Evolutionary conservation across 2,329 filamentous ascomycete genomes (phyloP).

Genomic region (Hymenoscyphus repandus): DNA sequence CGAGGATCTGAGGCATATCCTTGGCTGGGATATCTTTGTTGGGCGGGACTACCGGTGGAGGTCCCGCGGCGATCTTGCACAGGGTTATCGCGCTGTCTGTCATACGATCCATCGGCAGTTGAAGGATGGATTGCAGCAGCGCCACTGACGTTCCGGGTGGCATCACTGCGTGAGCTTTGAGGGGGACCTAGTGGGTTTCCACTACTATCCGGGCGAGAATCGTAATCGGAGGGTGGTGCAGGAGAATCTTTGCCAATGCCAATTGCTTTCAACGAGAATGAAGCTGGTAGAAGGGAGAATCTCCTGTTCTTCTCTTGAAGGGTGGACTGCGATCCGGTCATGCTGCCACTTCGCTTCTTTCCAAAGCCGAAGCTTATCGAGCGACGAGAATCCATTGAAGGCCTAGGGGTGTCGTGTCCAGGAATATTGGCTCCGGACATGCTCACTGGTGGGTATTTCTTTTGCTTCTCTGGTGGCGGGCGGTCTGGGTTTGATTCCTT

Average conservation of each 20-base stretch:
- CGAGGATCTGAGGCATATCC: conserved; percentile 17
- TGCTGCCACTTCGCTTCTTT: conserved; percentile 66
- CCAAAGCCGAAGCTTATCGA: conserved; percentile 66
- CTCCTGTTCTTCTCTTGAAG: conserved; percentile 55
- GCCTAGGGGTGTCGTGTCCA: conserved; percentile 35
- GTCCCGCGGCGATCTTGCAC: conserved; percentile 35
- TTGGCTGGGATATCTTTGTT: conserved; percentile 39
- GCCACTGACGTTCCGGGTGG: conserved; percentile 20
- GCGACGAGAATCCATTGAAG: conserved; percentile 68
- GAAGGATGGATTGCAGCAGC: conserved; percentile 17
- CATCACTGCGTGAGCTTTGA: conserved; percentile 14
- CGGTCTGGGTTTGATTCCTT: conserved; percentile 31
- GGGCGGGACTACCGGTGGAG: conserved; percentile 35
- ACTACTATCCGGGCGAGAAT: conserved; percentile 21
- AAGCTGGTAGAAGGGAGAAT: conserved; percentile 65
- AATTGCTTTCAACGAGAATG: conserved; percentile 61
- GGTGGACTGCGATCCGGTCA: conserved; percentile 47
- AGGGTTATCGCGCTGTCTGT: conserved; percentile 24
- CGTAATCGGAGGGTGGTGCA: conserved; percentile 21
- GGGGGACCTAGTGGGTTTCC: conserved; percentile 22
- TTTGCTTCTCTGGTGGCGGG: conserved; percentile 52
- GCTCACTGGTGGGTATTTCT: conserved; percentile 78
- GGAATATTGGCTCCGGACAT: conserved; percentile 64
- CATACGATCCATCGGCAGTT: conserved; percentile 25
- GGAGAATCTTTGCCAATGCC: conserved; percentile 49